Evolutionary conservation across 1,284 basidiomycete species (phyloP), one percentile per base, ranked within the genome.

Genomic region (Pisolithus thermaeus): DNA sequence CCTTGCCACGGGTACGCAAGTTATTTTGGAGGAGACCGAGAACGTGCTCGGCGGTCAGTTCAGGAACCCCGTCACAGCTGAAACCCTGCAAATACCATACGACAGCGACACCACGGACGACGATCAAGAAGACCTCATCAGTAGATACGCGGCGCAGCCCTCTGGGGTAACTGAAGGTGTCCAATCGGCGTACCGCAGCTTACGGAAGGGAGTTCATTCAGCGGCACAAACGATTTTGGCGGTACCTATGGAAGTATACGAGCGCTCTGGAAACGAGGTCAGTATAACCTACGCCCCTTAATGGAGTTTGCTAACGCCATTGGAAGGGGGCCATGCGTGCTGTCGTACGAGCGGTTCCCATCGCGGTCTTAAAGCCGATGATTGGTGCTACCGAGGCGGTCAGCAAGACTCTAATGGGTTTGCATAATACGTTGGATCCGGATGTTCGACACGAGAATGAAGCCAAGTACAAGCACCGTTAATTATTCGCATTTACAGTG

Each of bases 221-320:
- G 96, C 96, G 3, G 97, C 96, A 12, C 96, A 99, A 72, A 99
- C 97, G 0, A 99, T 99, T 57, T 78, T 99, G 28, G 96, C 97
- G 0, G 92, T 99, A 1, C 96, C 96, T 0, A 98, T 99, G 94
- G 97, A 99, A 68, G 93, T 97, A 16, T 97, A 98, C 61, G 96
- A 99, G 68, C 78, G 88, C 53, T 88, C 90, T 12, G 89, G 89
- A 16, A 88, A 85, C 49, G 89, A 94, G 77, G 93, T 90, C 60
- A 66, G 79, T 71, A 11, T 30, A 43, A 51, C 39, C 38, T 35
- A 41, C 22, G 37, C 25, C 38, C n/a, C 28, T 9, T 40, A 37
- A 37, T 41, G 47, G 44, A 37, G 40, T n/a, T 30, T 35, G 41
- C 23, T 50, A 41, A 49, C 40, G 43, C 55, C 42, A 52, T 28